Percentiles rank a stretch among this genome's conserved stretches.
These are phyloP conservation scores for Proliferodiscus dingleyae DNA, from an alignment of 2,329 filamentous ascomycete species.

Conservation along the genomic window DNA sequence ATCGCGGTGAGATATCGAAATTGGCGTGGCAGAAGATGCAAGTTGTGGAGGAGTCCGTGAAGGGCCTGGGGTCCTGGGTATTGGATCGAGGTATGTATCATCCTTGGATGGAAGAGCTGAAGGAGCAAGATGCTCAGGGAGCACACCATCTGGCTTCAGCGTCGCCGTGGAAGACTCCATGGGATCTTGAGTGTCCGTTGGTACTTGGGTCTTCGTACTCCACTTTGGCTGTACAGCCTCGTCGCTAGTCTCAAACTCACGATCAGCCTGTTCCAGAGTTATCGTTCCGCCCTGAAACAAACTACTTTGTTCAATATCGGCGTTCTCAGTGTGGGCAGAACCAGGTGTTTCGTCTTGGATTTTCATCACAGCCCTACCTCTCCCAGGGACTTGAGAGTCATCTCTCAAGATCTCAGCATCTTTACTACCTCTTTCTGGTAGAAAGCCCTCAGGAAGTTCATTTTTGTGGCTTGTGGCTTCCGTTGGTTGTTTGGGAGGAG, in stretches of 20 bases:
- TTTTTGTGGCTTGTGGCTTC: slow-evolving; percentile 22
- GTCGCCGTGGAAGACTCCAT: slow-evolving; percentile 34
- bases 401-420: slow-evolving; percentile 2
- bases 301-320: background rate
- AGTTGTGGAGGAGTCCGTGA: slow-evolving; percentile 37
- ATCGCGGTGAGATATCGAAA: slow-evolving; percentile 30
- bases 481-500: slow-evolving; percentile 26
- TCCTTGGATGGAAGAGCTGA: slow-evolving; percentile 18
- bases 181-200: slow-evolving; percentile 10
- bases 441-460: slow-evolving; percentile 16
- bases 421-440: slow-evolving; percentile 4
- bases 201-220: slow-evolving; percentile 1
- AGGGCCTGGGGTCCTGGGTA: slow-evolving; percentile 39
- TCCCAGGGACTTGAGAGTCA: background rate
- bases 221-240: slow-evolving; percentile 1
- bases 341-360: slow-evolving; percentile 1
- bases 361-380: slow-evolving; percentile 7
- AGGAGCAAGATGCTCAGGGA: slow-evolving; percentile 3
- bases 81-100: slow-evolving; percentile 44
- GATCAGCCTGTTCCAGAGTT: background rate
- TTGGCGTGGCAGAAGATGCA: slow-evolving; percentile 30
- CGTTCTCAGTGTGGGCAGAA: background rate
- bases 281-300: slow-evolving; percentile 4
- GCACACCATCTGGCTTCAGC: slow-evolving; percentile 24
- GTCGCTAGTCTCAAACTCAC: background rate